These are phyloP conservation scores for Fusarium paranaense DNA, from an alignment of 2,329 filamentous ascomycete species.

Conservation along the genomic window DNA sequence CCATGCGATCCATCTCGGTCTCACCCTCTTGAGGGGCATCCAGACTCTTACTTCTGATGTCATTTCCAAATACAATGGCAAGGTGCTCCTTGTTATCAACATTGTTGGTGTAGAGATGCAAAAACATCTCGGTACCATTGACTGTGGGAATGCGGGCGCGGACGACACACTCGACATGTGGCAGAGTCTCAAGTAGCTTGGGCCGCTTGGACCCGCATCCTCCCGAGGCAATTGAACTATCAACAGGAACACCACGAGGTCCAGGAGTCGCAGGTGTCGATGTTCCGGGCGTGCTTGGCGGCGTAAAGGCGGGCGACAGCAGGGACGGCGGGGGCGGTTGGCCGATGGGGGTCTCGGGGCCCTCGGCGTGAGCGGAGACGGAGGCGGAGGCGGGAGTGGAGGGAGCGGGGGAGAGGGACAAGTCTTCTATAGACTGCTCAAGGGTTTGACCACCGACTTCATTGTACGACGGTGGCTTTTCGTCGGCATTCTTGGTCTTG, in stretches of 20 bases:
- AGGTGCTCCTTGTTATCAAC: conserved; percentile 96
- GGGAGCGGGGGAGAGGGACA: conserved; percentile 50
- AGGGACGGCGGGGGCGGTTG: conserved; percentile 71
- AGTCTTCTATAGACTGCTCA: conserved; percentile 48
- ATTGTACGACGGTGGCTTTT: conserved; percentile 21
- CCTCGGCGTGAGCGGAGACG: conserved; percentile 25
- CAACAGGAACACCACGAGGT: conserved; percentile 68
- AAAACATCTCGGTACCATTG: conserved; percentile 92
- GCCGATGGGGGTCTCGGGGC: conserved; percentile 34
- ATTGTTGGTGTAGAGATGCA: conserved; percentile 94
- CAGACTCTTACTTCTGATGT: conserved; percentile 80
- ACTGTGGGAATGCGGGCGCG: conserved; percentile 95
- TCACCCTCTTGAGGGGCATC: conserved; percentile 80
- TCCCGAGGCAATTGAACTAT: conserved; percentile 67
- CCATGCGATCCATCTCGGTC: conserved; percentile 91
- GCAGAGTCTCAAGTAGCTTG: conserved; percentile 79
- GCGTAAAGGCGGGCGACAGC: conserved; percentile 87
- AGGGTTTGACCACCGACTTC: conserved; percentile 29
- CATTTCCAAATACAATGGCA: conserved; percentile 93
- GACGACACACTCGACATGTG: conserved; percentile 91
- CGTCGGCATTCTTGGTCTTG: conserved; percentile 47
- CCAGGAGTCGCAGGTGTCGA: conserved; percentile 60
- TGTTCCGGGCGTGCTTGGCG: conserved; percentile 72
- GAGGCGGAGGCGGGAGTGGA: conserved; percentile 27
- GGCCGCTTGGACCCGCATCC: conserved; percentile 75